Conservation (phyloP, 2,329 filamentous ascomycete species). For the Fusarium humuli region DNA sequence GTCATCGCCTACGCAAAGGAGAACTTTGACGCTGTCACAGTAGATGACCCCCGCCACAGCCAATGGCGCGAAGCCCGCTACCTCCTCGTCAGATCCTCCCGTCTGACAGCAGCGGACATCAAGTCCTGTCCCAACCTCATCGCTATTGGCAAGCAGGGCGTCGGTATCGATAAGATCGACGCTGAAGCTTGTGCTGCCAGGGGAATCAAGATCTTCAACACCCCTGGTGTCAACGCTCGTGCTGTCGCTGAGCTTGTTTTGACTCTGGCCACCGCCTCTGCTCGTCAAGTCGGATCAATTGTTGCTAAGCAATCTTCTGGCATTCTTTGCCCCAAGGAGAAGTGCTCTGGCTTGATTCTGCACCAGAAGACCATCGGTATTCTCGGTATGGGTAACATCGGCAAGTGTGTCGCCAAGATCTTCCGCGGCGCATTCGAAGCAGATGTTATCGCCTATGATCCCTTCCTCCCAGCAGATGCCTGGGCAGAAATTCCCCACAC, state of each 20-base stretch:
- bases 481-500: slow-evolving; percentile 52
- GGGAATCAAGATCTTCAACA: slow-evolving; percentile 60
- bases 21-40: slow-evolving; percentile 55
- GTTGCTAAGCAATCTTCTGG: slow-evolving; percentile 47
- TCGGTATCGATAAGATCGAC: slow-evolving; percentile 61
- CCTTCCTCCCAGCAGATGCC: slow-evolving; percentile 48
- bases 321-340: slow-evolving; percentile 53
- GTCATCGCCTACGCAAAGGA: slow-evolving; percentile 52
- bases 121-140: slow-evolving; percentile 51
- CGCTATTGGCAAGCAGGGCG: slow-evolving; percentile 61
- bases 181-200: slow-evolving; percentile 52
- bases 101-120: slow-evolving; percentile 54
- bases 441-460: slow-evolving; percentile 53
- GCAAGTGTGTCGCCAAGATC: slow-evolving; percentile 51
- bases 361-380: slow-evolving; percentile 52
- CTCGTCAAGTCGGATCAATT: slow-evolving; percentile 50
- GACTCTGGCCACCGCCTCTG: slow-evolving; percentile 52
- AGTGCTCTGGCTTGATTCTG: slow-evolving; percentile 54
- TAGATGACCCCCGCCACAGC: slow-evolving; percentile 49
- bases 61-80: slow-evolving; percentile 58
- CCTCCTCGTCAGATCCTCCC: slow-evolving; percentile 54
- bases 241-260: slow-evolving; percentile 56
- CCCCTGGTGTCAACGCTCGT: slow-evolving; percentile 58
- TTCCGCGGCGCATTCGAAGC: slow-evolving; percentile 53
- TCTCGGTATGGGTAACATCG: slow-evolving; percentile 56